A percentile compares a stretch with the other conserved stretches of the same genome.
phyloP scores from a whole-genome alignment of 306 rosid genomes.

The Prunus armeniaca region DNA sequence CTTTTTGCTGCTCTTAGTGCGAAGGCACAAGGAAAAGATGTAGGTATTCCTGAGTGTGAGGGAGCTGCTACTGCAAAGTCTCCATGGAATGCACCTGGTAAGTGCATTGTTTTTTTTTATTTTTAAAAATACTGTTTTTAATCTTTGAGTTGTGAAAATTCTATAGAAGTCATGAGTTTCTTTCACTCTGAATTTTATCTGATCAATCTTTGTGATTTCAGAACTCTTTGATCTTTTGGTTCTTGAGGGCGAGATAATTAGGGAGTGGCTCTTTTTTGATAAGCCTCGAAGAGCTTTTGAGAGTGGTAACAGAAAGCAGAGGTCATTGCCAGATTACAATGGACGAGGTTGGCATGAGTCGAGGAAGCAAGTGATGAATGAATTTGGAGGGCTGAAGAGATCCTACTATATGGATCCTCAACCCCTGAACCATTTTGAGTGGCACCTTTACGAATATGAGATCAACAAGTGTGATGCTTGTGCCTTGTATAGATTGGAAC shows the following conservation, averaged over 20 bases:
- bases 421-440: slow-evolving; percentile 81
- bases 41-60: slow-evolving; percentile 96
- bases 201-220: slow-evolving; percentile 33
- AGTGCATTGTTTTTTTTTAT: slow-evolving; percentile 11
- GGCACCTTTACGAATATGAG: slow-evolving; percentile 99
- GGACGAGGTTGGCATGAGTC: slow-evolving; percentile 99
- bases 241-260: slow-evolving; percentile 82
- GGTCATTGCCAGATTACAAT: slow-evolving; percentile 91
- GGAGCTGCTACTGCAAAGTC: slow-evolving; percentile 99
- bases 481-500: slow-evolving; percentile 88
- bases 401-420: slow-evolving; percentile 99
- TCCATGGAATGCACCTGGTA: slow-evolving; percentile 99
- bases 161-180: background rate
- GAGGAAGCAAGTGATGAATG: slow-evolving; percentile 97
- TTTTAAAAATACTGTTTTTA: background rate
- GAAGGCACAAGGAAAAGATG: slow-evolving; percentile 88
- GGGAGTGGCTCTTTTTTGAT: slow-evolving; percentile 99
- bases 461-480: slow-evolving; percentile 89
- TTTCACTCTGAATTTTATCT: slow-evolving; percentile 1
- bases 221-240: slow-evolving; percentile 90
- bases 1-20: slow-evolving; percentile 91
- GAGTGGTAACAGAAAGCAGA: slow-evolving; percentile 98
- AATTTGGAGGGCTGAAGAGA: slow-evolving; percentile 88
- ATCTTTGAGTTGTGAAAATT: slow-evolving; percentile 2
- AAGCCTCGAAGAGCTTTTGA: slow-evolving; percentile 98